Percentiles rank a stretch among this genome's conserved stretches.
These are phyloP conservation scores for Colletotrichum cuscutae DNA, from an alignment of 2,329 filamentous ascomycete genomes.

Conservation along the genomic window DNA sequence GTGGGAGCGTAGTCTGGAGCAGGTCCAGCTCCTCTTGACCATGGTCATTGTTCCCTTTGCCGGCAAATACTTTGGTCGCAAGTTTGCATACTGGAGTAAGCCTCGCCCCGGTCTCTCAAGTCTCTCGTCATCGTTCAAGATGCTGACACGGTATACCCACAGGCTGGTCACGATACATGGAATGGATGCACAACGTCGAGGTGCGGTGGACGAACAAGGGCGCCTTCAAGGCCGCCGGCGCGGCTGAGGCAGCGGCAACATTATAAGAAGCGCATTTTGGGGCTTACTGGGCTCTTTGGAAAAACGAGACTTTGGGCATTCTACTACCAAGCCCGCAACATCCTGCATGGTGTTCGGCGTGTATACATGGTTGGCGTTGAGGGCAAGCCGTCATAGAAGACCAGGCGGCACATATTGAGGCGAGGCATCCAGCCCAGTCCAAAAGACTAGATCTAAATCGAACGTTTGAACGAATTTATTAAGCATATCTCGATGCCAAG, in stretches of 20 bases:
- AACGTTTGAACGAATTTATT: neutral
- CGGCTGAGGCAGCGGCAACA: conserved; percentile 67
- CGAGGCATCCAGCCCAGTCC: neutral
- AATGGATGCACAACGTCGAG: conserved; percentile 88
- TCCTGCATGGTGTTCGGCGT: neutral
- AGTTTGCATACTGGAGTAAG: conserved; percentile 96
- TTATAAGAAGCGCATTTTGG: conserved; percentile 50
- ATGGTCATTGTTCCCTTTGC: conserved; percentile 95
- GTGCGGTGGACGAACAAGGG: conserved; percentile 72
- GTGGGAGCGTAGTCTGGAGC: conserved; percentile 94
- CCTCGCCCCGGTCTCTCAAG: neutral
- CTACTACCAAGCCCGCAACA: neutral
- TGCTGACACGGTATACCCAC: conserved; percentile 7
- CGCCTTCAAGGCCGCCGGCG: conserved; percentile 71
- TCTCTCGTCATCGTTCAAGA: neutral
- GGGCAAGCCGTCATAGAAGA: conserved; percentile 13
- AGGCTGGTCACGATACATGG: conserved; percentile 96
- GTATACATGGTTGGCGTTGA: conserved; percentile 29
- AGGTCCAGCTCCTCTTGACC: conserved; percentile 89
- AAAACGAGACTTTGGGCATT: neutral
- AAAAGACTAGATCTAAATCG: conserved; percentile 5
- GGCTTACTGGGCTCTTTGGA: neutral
- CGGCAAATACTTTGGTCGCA: conserved; percentile 94
- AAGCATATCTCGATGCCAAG: neutral
- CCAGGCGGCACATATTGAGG: conserved; percentile 13